Evolutionary conservation across 441 rosid genomes (phyloP), one percentile per base, ranked within the genome.

Genomic region (Aleurites moluccanus): DNA sequence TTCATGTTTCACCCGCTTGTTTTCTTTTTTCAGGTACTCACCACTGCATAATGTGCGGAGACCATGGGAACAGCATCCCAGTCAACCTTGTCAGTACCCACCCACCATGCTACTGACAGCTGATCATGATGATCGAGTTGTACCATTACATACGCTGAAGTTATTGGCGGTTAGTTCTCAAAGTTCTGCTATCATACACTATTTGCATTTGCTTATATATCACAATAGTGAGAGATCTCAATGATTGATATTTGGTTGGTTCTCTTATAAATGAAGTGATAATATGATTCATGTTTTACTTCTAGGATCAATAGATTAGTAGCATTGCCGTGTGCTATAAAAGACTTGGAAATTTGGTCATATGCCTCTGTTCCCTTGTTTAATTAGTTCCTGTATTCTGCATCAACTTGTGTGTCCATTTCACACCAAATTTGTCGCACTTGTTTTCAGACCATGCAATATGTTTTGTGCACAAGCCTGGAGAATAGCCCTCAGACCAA

Each of bases 121-220:
- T 42, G 99, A 95, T 80, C 98, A 93, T 49, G 99, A 95, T 55
- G 98, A 95, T 79, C 88, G 99, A 69, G 99, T 95, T 63, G 99
- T 95, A 59, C 97, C 99, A 27, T 82, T 90, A 50, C 99, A 96
- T 85, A 82, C 99, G 0, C 83, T 96, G 64, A 96, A 96, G 84
- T 80, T 91, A 69, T 86, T 95, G 78, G 97, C 98, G 66, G 99
- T 93, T 65, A 77, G 95, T 84, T 77, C 52, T 61, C 57, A n/a
- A 28, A 49, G 0, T 10, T 59, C 47, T 14, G 1, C n/a, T 47
- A 14, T 62, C 28, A 18, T 30, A 21, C 62, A 15, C 64, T 10
- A 21, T 64, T 55, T 35, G 20, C 16, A 11, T 45, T 52, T 33
- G 18, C 49, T 67, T 15, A 7, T 70, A 38, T n/a, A 27, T 16